A percentile compares a stretch with the other conserved stretches of the same genome.
Evolutionary conservation across 1,139 yeast species (phyloP).

Genomic region (Yamadazyma sp.): DNA sequence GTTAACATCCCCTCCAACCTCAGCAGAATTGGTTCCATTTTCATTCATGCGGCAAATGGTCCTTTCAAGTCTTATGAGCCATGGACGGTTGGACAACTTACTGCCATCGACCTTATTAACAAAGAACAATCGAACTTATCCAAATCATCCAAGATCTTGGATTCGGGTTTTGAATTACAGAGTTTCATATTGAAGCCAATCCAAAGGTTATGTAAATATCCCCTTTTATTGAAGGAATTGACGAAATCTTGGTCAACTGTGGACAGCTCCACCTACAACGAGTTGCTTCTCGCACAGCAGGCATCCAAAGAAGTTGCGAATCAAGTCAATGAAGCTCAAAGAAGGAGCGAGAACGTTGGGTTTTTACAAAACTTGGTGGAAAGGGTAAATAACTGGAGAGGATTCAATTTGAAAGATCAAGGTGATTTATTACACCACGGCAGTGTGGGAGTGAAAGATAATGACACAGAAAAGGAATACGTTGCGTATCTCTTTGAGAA

Average conservation of each 20-base stretch:
- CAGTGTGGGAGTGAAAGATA: conserved; percentile 71
- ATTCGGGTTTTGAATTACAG: conserved; percentile 86
- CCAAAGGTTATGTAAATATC: conserved; percentile 92
- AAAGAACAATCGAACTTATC: conserved; percentile 59
- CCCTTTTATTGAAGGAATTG: conserved; percentile 74
- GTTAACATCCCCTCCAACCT: conserved; percentile 70
- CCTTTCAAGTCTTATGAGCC: conserved; percentile 91
- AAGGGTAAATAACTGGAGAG: conserved; percentile 89
- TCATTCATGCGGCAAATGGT: conserved; percentile 71
- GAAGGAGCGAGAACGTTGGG: conserved; percentile 85
- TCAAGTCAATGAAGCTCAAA: conserved; percentile 89
- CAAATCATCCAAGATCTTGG: conserved; percentile 63
- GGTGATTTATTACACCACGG: conserved; percentile 86
- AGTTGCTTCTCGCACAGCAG: conserved; percentile 66
- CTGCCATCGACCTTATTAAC: conserved; percentile 79
- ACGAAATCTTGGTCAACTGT: conserved; percentile 44
- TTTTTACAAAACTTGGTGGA: conserved; percentile 66
- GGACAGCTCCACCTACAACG: conserved; percentile 56
- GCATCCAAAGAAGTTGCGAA: conserved; percentile 70
- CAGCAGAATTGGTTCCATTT: conserved; percentile 87
- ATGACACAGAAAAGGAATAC: conserved; percentile 83
- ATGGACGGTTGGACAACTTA: conserved; percentile 81
- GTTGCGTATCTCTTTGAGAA: conserved; percentile 87
- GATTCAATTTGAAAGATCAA: conserved; percentile 78
- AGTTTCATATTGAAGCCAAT: conserved; percentile 90